Conservation (phyloP, 768 basidiomycete genomes). For the Macrolepiota albuminosa region DNA sequence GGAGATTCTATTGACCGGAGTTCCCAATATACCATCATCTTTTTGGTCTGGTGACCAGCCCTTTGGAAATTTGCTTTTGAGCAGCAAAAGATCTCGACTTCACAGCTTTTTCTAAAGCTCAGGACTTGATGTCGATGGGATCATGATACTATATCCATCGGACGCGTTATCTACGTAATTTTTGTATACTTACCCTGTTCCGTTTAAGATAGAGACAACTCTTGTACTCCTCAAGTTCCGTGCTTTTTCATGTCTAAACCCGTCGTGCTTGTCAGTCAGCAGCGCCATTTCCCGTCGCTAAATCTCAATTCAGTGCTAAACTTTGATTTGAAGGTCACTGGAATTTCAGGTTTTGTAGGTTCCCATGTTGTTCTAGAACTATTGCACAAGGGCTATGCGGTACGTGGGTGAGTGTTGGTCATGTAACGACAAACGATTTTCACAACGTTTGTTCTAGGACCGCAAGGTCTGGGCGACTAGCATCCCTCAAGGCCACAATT, state of each 20-base stretch:
- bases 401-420: constrained; percentile 12
- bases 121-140: background rate
- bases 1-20: constrained; percentile 5
- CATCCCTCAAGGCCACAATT: constrained; percentile 2
- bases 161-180: background rate
- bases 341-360: constrained; percentile 14
- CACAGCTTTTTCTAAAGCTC: too few species aligned
- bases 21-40: constrained; percentile 5
- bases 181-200: background rate
- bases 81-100: background rate
- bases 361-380: constrained; percentile 13
- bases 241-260: background rate
- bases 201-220: background rate
- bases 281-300: background rate
- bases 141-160: background rate
- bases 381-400: constrained; percentile 12
- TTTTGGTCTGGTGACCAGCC: constrained; percentile 3
- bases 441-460: constrained; percentile 2
- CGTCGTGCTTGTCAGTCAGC: background rate
- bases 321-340: constrained; percentile 12
- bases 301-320: background rate
- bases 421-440: background rate
- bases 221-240: background rate
- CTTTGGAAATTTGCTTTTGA: background rate
- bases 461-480: constrained; percentile 3